Percentiles rank a stretch among this genome's conserved stretches.
Conservation (phyloP, 768 basidiomycete genomes). For the Cystobasidium ongulense region DNA sequence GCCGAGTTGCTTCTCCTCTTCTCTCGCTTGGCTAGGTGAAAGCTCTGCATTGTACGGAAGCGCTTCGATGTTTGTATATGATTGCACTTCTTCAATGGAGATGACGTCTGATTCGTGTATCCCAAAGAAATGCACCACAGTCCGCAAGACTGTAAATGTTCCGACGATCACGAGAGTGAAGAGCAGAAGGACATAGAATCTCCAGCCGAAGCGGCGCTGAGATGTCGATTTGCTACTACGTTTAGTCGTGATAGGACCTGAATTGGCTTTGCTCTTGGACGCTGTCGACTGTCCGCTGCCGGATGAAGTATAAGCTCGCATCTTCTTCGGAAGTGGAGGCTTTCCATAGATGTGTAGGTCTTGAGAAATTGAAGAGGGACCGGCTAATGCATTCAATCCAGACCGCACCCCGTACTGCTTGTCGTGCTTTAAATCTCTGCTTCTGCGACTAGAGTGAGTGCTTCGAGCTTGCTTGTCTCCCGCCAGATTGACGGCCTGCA, state of each 20-base stretch:
- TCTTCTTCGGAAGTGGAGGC: neutral
- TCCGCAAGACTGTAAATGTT: slow-evolving; percentile 82
- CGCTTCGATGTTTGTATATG: neutral
- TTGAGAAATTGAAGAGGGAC: neutral
- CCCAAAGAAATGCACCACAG: slow-evolving; percentile 58
- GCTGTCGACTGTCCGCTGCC: no score
- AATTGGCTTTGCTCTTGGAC: neutral
- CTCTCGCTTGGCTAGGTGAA: neutral
- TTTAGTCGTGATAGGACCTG: neutral
- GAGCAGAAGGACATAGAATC: slow-evolving; percentile 47
- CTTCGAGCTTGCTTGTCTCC: neutral
- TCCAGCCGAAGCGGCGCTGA: neutral
- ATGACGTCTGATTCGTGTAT: slow-evolving; percentile 38
- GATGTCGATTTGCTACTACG: neutral
- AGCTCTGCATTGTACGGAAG: slow-evolving; percentile 15
- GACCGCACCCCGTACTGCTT: neutral
- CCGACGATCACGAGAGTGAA: slow-evolving; percentile 73
- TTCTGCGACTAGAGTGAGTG: neutral
- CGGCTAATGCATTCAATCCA: neutral
- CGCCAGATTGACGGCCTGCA: neutral
- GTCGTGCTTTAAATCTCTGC: neutral
- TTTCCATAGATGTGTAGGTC: neutral
- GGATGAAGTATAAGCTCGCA: neutral
- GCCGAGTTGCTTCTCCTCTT: slow-evolving; percentile 11
- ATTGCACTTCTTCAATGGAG: slow-evolving; percentile 35